These are phyloP conservation scores for Stagonosporopsis vannaccii DNA, from an alignment of 2,329 filamentous ascomycete genomes.

Conservation along the genomic window DNA sequence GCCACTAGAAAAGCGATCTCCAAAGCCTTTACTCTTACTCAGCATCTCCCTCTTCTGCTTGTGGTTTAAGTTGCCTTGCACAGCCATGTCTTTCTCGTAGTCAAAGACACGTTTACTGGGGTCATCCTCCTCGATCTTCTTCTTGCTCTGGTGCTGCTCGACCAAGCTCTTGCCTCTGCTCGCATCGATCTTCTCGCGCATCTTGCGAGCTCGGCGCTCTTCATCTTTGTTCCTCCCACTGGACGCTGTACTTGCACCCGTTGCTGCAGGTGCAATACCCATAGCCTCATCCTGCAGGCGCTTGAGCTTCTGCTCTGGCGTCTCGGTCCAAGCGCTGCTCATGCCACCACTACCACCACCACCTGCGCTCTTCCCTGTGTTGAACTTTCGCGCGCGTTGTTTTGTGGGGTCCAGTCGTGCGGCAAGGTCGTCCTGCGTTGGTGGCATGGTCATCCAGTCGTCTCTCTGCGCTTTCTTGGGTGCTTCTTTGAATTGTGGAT, in stretches of 20 bases:
- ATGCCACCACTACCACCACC: slow-evolving; percentile 59
- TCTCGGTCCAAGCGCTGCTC: slow-evolving; percentile 84
- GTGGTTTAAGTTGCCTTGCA: slow-evolving; percentile 74
- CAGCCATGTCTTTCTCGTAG: slow-evolving; percentile 89
- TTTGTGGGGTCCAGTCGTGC: slow-evolving; percentile 82
- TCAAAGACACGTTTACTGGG: slow-evolving; percentile 90
- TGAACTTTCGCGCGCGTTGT: slow-evolving; percentile 81
- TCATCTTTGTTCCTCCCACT: slow-evolving; percentile 50
- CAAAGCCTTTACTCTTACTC: slow-evolving; percentile 80
- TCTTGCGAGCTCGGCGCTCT: slow-evolving; percentile 57
- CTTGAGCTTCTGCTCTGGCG: slow-evolving; percentile 84
- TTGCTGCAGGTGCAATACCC: slow-evolving; percentile 65
- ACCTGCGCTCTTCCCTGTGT: slow-evolving; percentile 69
- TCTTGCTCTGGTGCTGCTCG: slow-evolving; percentile 56
- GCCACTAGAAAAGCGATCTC: slow-evolving; percentile 80
- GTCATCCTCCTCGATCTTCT: slow-evolving; percentile 80
- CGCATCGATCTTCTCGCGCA: slow-evolving; percentile 63
- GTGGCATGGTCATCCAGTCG: slow-evolving; percentile 66
- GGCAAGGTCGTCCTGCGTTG: slow-evolving; percentile 58
- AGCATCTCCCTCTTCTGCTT: slow-evolving; percentile 80
- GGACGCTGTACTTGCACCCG: slow-evolving; percentile 25
- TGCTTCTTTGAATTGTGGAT: slow-evolving; percentile 39
- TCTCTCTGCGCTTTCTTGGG: slow-evolving; percentile 70
- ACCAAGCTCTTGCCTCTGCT: slow-evolving; percentile 54
- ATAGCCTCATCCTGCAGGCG: slow-evolving; percentile 82